Conservation (phyloP, 345 rosid genomes). For the Populus davidiana region DNA sequence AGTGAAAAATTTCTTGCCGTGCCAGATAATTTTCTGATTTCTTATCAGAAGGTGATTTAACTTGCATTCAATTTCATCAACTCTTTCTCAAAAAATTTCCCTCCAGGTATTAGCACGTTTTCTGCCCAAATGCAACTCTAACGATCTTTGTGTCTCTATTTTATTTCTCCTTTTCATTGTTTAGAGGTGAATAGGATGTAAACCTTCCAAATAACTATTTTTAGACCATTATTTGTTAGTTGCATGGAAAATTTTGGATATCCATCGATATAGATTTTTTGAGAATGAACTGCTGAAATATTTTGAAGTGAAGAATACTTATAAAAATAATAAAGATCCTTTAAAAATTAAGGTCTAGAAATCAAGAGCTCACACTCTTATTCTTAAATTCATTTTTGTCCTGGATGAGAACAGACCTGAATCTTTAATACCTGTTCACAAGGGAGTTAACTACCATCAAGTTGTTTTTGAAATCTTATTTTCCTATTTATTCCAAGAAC, state of each 20-base stretch:
- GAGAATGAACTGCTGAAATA: not conserved
- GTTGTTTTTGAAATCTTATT: not conserved
- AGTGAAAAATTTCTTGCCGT: no score
- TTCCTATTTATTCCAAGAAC: not conserved
- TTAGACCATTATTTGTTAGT: not conserved
- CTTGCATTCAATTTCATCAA: no score
- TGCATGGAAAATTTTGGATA: not conserved
- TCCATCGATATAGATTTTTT: not conserved
- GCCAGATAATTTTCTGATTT: no score
- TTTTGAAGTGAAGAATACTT: no score
- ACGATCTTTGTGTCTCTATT: no score
- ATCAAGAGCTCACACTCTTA: not conserved
- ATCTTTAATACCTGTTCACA: not conserved
- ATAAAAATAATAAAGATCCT: not conserved
- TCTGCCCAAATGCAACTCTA: no score
- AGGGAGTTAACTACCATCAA: not conserved
- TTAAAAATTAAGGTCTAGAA: not conserved
- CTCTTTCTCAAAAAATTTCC: no score
- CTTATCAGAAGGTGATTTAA: no score
- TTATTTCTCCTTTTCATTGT: no score
- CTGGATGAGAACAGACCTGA: not conserved
- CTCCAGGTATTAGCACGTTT: no score
- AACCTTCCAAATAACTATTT: no score
- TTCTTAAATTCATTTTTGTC: not conserved
- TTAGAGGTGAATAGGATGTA: no score